Evolutionary conservation across 345 rosid genomes (phyloP).

Genomic region (Excoecaria agallocha): DNA sequence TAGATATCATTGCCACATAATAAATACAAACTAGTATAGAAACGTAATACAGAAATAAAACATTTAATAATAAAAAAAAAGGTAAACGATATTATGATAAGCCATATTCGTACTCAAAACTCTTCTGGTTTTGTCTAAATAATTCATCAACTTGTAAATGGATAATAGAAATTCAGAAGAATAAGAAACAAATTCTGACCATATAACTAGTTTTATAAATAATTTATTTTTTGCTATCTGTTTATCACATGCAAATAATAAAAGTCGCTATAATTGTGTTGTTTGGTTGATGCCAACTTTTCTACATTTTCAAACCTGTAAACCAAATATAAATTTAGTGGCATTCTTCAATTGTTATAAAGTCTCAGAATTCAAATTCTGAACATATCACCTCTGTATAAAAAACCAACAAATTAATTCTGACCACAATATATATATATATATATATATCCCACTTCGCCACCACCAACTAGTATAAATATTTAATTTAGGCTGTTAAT

Average conservation of each 20-base stretch:
- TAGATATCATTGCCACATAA: too few relatives aligned
- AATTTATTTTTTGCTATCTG: background rate
- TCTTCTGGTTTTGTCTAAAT: background rate
- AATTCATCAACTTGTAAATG: background rate
- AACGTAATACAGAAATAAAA: too few relatives aligned
- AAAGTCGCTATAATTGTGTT: background rate
- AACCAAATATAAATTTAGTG: too few relatives aligned
- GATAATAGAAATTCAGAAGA: background rate
- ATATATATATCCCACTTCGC: background rate
- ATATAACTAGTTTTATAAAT: background rate
- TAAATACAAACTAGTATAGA: too few relatives aligned
- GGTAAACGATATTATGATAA: too few relatives aligned
- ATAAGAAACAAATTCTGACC: background rate
- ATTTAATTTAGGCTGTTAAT: background rate
- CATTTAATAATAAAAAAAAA: too few relatives aligned
- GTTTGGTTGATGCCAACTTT: background rate
- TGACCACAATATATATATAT: background rate
- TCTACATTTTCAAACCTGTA: background rate
- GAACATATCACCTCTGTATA: too few relatives aligned
- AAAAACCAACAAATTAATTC: too few relatives aligned
- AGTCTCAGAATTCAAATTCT: too few relatives aligned
- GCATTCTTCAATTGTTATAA: too few relatives aligned
- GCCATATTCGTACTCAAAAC: too few relatives aligned
- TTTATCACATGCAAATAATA: background rate
- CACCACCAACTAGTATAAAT: background rate